Conservation (phyloP, 2,329 filamentous ascomycete genomes). For the Ascochyta koolunga region DNA sequence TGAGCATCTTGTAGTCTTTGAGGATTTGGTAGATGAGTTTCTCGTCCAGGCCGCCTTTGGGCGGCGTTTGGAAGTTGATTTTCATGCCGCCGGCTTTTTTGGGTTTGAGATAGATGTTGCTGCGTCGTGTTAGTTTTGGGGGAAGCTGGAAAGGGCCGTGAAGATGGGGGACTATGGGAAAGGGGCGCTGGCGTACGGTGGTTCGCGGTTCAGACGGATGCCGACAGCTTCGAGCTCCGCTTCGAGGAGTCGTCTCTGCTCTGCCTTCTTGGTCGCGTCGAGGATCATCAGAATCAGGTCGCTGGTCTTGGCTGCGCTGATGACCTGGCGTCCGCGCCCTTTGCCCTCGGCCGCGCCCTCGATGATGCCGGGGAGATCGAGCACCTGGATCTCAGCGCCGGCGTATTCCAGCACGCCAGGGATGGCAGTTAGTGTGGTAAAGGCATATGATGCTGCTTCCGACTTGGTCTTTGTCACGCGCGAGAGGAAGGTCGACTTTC, state of each 20-base stretch:
- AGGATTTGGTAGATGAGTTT: constrained; percentile 99
- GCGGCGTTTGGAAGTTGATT: constrained; percentile 89
- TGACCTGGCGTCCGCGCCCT: constrained; percentile 92
- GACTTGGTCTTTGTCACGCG: constrained; percentile 98
- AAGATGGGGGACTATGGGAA: not conserved
- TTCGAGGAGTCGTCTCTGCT: constrained; percentile 88
- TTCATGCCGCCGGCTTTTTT: constrained; percentile 99
- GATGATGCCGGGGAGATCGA: constrained; percentile 97
- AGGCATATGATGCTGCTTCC: constrained; percentile 93
- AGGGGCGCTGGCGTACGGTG: constrained; percentile 67
- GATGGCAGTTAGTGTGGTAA: constrained; percentile 97
- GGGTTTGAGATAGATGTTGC: constrained; percentile 94
- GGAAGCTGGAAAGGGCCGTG: not conserved
- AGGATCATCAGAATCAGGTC: constrained; percentile 96
- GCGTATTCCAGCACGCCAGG: constrained; percentile 97
- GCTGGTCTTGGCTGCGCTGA: constrained; percentile 97
- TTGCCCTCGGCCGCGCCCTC: constrained; percentile 96
- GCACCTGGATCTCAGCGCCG: constrained; percentile 95
- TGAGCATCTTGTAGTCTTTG: constrained; percentile 97
- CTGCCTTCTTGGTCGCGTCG: constrained; percentile 94
- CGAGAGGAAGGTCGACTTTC: constrained; percentile 98
- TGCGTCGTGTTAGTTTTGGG: constrained; percentile 43
- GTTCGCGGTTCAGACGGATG: constrained; percentile 88
- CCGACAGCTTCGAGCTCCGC: constrained; percentile 93
- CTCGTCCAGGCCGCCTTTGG: constrained; percentile 87